Percentiles rank a stretch among this genome's conserved stretches.
These are phyloP conservation scores for Boletus barrowsii DNA, from an alignment of 768 basidiomycete genomes.

Conservation along the genomic window DNA sequence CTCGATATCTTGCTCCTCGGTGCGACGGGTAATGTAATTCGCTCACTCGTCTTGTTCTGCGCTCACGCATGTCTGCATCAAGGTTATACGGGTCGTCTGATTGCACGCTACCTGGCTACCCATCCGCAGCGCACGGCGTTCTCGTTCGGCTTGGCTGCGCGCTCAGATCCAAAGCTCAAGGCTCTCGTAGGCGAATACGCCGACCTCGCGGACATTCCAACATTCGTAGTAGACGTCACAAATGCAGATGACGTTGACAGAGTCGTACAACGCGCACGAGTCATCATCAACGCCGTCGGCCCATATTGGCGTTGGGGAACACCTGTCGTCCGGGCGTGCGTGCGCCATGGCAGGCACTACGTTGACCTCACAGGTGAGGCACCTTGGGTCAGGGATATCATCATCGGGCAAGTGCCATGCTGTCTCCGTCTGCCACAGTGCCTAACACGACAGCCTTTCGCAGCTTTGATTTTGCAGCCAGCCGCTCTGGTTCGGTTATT, in stretches of 20 bases:
- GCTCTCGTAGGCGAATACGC: conserved; percentile 45
- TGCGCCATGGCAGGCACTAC: conserved; percentile 72
- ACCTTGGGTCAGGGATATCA: conserved; percentile 62
- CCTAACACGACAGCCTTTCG: conserved; percentile 13
- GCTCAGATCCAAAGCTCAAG: conserved; percentile 62
- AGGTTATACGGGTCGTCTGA: conserved; percentile 71
- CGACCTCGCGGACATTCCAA: conserved; percentile 40
- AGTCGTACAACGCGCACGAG: conserved; percentile 53
- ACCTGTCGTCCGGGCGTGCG: conserved; percentile 79
- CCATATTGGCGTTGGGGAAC: conserved; percentile 73
- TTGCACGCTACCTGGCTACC: conserved; percentile 59
- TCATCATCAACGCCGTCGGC: conserved; percentile 77
- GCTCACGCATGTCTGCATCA: conserved; percentile 10
- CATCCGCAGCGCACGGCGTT: conserved; percentile 62
- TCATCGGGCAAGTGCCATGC: conserved; percentile 45
- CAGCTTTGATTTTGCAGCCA: conserved; percentile 72
- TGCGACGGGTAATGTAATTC: conserved; percentile 48
- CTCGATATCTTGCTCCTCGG: conserved; percentile 67
- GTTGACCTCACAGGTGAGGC: conserved; percentile 81
- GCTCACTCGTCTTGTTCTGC: neutral
- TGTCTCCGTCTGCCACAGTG: conserved; percentile 2
- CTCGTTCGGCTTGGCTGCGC: conserved; percentile 65
- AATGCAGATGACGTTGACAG: conserved; percentile 50
- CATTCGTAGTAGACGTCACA: conserved; percentile 59
- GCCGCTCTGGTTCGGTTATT: conserved; percentile 67